Evolutionary conservation across 495 filamentous ascomycete genomes (phyloP).

Genomic region (Annulohypoxylon nitens): DNA sequence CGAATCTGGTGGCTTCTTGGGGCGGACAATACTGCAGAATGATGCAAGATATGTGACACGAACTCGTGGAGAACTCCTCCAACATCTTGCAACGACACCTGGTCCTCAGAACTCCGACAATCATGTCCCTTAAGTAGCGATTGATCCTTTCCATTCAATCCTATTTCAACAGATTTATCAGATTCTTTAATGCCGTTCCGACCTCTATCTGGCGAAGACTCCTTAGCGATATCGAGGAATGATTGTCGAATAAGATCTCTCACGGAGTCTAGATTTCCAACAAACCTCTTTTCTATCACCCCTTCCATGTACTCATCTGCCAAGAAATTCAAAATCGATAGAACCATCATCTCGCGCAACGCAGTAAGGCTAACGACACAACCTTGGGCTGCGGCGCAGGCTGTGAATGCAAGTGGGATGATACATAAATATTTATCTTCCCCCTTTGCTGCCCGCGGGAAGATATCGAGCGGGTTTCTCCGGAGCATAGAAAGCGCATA

Average conservation of each 20-base stretch:
- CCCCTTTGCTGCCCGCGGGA: conserved; percentile 32
- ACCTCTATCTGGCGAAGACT: too few relatives aligned
- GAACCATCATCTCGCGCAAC: conserved; percentile 58
- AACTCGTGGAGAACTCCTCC: conserved; percentile 11
- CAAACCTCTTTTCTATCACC: conserved; percentile 29
- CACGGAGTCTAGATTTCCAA: not conserved
- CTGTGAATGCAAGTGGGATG: conserved; percentile 54
- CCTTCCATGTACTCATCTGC: conserved; percentile 58
- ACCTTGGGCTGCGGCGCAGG: conserved; percentile 30
- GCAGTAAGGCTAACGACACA: conserved; percentile 11
- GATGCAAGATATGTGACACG: conserved; percentile 13
- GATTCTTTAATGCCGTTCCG: not conserved
- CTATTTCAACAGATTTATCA: not conserved
- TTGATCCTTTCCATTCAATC: too few relatives aligned
- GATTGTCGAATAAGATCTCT: not conserved
- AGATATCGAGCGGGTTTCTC: conserved; percentile 37
- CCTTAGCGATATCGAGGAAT: too few relatives aligned
- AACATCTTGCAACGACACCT: not conserved
- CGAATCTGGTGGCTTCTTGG: conserved; percentile 1
- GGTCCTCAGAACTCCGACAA: too few relatives aligned
- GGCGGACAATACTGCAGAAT: conserved; percentile 13
- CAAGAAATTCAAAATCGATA: conserved; percentile 56
- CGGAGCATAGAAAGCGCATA: conserved; percentile 35
- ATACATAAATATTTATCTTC: conserved; percentile 57
- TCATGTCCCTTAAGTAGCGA: too few relatives aligned